Percentiles rank a stretch among this genome's conserved stretches.
These are phyloP conservation scores for Xylona heveae DNA, from an alignment of 495 filamentous ascomycete genomes.

Conservation along the genomic window DNA sequence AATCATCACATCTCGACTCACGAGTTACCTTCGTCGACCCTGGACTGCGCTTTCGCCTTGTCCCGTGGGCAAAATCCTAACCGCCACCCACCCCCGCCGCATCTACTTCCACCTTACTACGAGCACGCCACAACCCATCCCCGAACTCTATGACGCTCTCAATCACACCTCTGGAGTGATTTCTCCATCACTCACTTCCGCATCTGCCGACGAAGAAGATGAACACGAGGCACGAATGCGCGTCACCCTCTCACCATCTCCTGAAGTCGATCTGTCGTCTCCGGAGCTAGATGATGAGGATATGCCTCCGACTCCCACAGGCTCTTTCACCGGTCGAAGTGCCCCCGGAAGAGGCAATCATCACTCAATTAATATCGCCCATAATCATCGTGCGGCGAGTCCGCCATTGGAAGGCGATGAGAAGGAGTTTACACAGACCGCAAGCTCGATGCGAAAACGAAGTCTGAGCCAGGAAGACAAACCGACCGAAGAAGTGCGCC, in stretches of 20 bases:
- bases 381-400: conserved; percentile 49
- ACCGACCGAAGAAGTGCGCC: conserved; percentile 14
- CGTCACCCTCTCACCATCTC: conserved; percentile 62
- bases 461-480: conserved; percentile 29
- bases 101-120: conserved; percentile 93
- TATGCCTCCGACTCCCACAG: conserved; percentile 23
- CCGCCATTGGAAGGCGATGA: conserved; percentile 90
- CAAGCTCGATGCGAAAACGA: conserved; percentile 51
- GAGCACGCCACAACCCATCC: conserved; percentile 59
- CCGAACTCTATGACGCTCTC: conserved; percentile 35
- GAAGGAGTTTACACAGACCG: conserved; percentile 90
- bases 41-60: conserved; percentile 70
- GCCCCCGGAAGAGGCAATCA: conserved; percentile 15
- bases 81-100: conserved; percentile 78
- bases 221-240: conserved; percentile 52
- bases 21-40: conserved; percentile 69
- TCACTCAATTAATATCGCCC: conserved; percentile 20
- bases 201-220: conserved; percentile 43
- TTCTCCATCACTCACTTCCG: conserved; percentile 64
- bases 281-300: conserved; percentile 67
- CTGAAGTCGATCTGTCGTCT: conserved; percentile 78
- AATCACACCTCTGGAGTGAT: conserved; percentile 31
- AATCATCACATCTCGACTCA: conserved; percentile 80
- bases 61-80: conserved; percentile 78
- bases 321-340: conserved; percentile 32